phyloP scores from a whole-genome alignment of 352 stramenopile genomes.

The Globisporangium spiculum region DNA sequence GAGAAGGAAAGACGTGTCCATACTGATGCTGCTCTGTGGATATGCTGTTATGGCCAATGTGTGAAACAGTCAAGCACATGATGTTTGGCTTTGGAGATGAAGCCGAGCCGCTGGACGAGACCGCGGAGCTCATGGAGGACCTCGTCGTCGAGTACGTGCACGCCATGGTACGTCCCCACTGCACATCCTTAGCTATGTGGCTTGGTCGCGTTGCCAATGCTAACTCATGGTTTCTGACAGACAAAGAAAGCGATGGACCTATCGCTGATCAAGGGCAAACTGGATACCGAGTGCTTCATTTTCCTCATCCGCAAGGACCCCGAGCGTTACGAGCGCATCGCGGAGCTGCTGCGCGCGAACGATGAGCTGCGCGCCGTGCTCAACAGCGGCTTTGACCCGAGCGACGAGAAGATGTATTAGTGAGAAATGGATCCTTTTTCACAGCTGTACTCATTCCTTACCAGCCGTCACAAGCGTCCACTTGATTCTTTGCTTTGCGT shows the following conservation, averaged over 20 bases:
- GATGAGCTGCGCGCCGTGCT: slow-evolving; percentile 83
- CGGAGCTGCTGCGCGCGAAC: slow-evolving; percentile 79
- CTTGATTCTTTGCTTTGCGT: slow-evolving; percentile 4
- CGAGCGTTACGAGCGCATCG: slow-evolving; percentile 78
- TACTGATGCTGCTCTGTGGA: background rate
- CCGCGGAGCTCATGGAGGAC: slow-evolving; percentile 82
- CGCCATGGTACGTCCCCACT: slow-evolving; percentile 54
- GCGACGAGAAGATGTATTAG: slow-evolving; percentile 86
- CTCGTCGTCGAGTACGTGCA: slow-evolving; percentile 81
- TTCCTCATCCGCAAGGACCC: slow-evolving; percentile 87
- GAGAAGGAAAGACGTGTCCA: background rate
- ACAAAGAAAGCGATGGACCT: slow-evolving; percentile 87
- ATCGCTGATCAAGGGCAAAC: slow-evolving; percentile 75
- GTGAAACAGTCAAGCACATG: slow-evolving; percentile 80
- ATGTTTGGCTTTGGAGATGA: slow-evolving; percentile 87
- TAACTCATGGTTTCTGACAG: slow-evolving; percentile 23
- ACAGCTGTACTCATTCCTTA: background rate
- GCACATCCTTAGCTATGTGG: background rate
- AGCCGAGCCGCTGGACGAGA: slow-evolving; percentile 65
- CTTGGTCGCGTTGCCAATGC: background rate
- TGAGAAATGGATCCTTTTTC: background rate
- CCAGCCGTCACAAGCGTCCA: background rate
- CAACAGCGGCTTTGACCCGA: slow-evolving; percentile 87
- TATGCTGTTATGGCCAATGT: background rate
- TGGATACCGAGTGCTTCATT: slow-evolving; percentile 88